phyloP scores from a whole-genome alignment of 495 filamentous ascomycete species.

The Podospora bellae-mahoneyi region DNA sequence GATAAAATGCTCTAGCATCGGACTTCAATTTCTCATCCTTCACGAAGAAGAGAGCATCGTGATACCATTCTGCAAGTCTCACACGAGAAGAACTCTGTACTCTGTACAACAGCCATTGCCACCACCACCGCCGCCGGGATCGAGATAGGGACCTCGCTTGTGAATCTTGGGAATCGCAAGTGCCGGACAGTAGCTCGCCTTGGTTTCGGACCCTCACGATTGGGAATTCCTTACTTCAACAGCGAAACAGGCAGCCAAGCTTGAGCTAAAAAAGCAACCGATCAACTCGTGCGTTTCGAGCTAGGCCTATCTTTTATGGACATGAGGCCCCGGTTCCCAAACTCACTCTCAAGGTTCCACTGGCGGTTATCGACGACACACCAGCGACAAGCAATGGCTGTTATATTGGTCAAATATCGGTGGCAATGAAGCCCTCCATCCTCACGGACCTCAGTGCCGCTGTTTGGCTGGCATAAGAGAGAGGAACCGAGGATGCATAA shows the following conservation, averaged over 20 bases:
- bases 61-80: not conserved
- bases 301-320: not conserved
- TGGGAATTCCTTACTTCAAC: not conserved
- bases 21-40: not conserved
- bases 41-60: not conserved
- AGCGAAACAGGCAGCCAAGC: not conserved
- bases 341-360: not conserved
- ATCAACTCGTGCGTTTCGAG: not conserved
- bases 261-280: not conserved
- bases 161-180: slow-evolving; percentile 15
- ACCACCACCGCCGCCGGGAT: not conserved
- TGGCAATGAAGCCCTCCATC: slow-evolving; percentile 15
- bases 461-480: slow-evolving; percentile 17
- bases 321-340: too few species aligned
- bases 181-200: slow-evolving; percentile 21
- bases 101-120: not conserved
- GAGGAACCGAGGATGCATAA: slow-evolving; percentile 26
- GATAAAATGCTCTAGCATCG: not conserved
- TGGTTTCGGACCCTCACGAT: slow-evolving; percentile 13
- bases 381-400: slow-evolving; percentile 10
- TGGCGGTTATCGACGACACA: not conserved
- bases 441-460: slow-evolving; percentile 12
- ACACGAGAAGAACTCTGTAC: not conserved
- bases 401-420: slow-evolving; percentile 29
- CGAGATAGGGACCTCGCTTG: slow-evolving; percentile 19